Base-by-base conservation (phyloP, 139 green algal species). In the Yamagishiella unicocca region DNA sequence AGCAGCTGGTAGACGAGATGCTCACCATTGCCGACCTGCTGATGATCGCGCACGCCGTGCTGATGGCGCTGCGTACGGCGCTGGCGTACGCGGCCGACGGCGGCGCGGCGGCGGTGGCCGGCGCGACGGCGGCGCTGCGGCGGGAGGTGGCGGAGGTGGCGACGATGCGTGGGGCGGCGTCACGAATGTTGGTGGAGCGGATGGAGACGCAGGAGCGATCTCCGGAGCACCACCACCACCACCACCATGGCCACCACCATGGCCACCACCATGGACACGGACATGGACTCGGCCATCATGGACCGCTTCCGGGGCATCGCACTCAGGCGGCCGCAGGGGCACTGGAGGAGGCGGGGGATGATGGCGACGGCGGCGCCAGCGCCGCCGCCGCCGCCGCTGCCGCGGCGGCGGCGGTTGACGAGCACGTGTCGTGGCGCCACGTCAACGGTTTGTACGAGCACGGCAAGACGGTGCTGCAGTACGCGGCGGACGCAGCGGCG, bases 71-170 rank as follows among this genome's bases (percentile, higher is more conserved):
- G 29, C 78, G 78, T 61, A 85, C 78, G 61, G 78, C 78, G 31
- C 31, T 85, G 53, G 24, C 78, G 61, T 50, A 75, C 42, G 58
- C 61, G 29, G 78, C n/a, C 43, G 72, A 62, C 62, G 40, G 78
- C 38, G 42, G 40, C 42, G 78, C 27, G 2, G 53, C 55, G 25
- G 38, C 58, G n/a, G 29, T 58, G 38, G 38, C 54, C 9, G 77
- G 61, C 21, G 78, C 78, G 61, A 42, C 78, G 61, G 78, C 58
- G n/a, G 78, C 61, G 55, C 61, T 85, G 27, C 78, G 78, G 22
- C 78, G 78, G 27, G 78, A 85, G 78, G 78, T 85, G 40, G 61
- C 78, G 61, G 78, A 85, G 78, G 78, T 85, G 19, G 61, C 74
- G 78, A 64, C 42, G 33, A 75, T 85, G 61, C 40, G 61, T 9